Percentiles rank a stretch among this genome's conserved stretches.
Evolutionary conservation across 331 rosid genomes (phyloP).

Genomic region (Acacia pycnantha): DNA sequence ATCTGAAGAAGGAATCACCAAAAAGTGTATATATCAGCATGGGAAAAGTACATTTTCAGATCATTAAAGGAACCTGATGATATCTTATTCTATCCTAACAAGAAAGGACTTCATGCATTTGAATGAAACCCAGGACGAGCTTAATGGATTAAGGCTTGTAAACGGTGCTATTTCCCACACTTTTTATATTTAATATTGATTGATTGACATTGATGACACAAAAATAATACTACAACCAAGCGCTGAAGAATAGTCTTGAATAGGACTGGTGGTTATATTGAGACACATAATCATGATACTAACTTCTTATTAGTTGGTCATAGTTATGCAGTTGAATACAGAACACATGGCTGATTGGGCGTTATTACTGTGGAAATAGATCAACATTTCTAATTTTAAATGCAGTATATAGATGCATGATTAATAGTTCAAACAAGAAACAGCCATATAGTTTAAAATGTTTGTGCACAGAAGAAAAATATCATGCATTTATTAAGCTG

Average conservation of each 20-base stretch:
- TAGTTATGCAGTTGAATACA: background rate
- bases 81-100: background rate
- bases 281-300: conserved; percentile 10
- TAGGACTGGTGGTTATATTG: background rate
- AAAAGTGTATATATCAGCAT: conserved; percentile 1
- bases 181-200: background rate
- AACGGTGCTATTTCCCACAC: background rate
- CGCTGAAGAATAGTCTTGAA: conserved; percentile 15
- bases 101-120: background rate
- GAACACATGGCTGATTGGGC: background rate
- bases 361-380: background rate
- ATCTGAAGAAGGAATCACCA: conserved; percentile 50
- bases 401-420: background rate
- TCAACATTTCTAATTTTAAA: conserved; percentile 14
- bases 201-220: background rate
- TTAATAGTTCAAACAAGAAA: conserved; percentile 11
- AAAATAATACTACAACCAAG: background rate
- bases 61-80: conserved; percentile 18
- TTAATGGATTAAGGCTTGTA: background rate
- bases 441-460: background rate
- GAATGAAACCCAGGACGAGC: background rate
- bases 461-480: background rate
- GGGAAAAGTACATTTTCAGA: conserved; percentile 22
- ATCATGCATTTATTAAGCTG: conserved; percentile 3
- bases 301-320: background rate